Conservation (phyloP, 129 eudicot species). For the Oenanthe sinensis region DNA sequence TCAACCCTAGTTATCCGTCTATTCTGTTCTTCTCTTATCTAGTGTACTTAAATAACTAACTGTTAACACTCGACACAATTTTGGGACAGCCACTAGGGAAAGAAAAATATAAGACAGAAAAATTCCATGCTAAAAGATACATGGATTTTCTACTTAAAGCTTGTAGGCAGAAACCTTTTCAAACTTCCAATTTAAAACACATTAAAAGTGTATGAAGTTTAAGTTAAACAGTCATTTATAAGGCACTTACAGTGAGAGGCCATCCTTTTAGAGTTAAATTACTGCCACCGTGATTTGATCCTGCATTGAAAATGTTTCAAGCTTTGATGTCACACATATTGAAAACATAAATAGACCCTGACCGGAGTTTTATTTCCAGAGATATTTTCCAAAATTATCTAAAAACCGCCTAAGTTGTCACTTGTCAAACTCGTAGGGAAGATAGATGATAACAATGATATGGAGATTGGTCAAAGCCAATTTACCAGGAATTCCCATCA, state of each 20-base stretch:
- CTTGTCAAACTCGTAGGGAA: neutral
- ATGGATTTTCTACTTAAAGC: neutral
- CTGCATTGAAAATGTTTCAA: slow-evolving; percentile 33
- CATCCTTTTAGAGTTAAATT: too few species aligned
- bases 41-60: neutral
- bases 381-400: neutral
- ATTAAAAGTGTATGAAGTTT: neutral
- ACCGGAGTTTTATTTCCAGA: neutral
- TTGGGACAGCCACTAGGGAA: neutral
- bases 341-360: neutral
- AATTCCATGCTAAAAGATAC: neutral
- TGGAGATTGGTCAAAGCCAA: slow-evolving; percentile 1
- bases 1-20: neutral
- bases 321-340: neutral
- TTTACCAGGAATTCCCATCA: slow-evolving; percentile 86
- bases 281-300: too few species aligned
- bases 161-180: neutral
- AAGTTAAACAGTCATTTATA: too few species aligned
- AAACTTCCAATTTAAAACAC: neutral
- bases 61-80: neutral
- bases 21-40: neutral
- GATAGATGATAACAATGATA: neutral
- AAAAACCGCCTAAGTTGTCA: neutral
- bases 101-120: neutral
- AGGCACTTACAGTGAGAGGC: too few species aligned